phyloP scores from a whole-genome alignment of 108 stramenopile species.

The Fragilaria crotonensis region DNA sequence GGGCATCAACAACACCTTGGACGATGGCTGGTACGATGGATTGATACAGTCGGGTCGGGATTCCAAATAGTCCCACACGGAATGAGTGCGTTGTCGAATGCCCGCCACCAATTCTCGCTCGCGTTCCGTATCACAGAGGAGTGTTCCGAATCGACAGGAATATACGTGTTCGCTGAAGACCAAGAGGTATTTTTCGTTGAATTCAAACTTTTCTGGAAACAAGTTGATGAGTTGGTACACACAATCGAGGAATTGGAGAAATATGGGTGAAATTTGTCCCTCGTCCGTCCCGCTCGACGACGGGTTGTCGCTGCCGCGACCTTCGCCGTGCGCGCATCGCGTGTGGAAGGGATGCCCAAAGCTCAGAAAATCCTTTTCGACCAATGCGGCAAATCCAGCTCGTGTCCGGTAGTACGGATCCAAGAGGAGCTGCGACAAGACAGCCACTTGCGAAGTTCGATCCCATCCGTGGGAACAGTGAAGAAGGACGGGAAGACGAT shows the following conservation, averaged over 20 bases:
- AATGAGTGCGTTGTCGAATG: conserved; percentile 76
- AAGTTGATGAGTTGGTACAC: conserved; percentile 89
- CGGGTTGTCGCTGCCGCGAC: conserved; percentile 51
- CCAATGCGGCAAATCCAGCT: conserved; percentile 86
- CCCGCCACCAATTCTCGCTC: conserved; percentile 76
- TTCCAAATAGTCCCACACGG: conserved; percentile 82
- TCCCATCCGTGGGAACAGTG: conserved; percentile 99
- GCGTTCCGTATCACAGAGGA: conserved; percentile 87
- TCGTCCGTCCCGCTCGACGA: conserved; percentile 29
- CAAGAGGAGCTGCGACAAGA: conserved; percentile 88
- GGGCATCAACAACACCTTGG: conserved; percentile 63
- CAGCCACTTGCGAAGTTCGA: conserved; percentile 90
- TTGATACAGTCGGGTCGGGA: conserved; percentile 34
- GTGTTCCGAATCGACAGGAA: conserved; percentile 90
- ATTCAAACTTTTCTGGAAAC: conserved; percentile 85
- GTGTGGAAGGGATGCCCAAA: conserved; percentile 97
- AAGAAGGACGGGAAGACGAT: conserved; percentile 85
- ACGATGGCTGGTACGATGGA: conserved; percentile 1
- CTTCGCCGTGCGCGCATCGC: conserved; percentile 89
- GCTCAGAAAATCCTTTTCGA: conserved; percentile 96
- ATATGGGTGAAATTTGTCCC: conserved; percentile 92
- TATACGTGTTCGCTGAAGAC: conserved; percentile 78
- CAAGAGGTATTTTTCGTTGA: conserved; percentile 70
- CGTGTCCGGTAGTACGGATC: conserved; percentile 95
- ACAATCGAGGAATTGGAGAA: conserved; percentile 97